Evolutionary conservation across 2,329 filamentous ascomycete species (phyloP).

Genomic region (Microdochium trichocladiopsis): DNA sequence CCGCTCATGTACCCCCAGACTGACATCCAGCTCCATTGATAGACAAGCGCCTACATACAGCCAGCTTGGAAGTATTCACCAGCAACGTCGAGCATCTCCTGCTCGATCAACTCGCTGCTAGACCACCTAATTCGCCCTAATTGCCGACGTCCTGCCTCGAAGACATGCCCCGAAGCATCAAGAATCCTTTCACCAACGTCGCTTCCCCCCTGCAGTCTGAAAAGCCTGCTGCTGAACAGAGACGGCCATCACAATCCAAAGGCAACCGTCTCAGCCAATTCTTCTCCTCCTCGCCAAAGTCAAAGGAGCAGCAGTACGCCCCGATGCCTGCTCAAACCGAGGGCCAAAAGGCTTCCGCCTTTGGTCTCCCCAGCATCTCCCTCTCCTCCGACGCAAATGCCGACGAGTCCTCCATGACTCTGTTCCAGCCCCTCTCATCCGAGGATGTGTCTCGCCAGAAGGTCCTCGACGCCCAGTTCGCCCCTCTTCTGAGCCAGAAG

Average conservation of each 20-base stretch:
- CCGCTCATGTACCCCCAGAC: not conserved
- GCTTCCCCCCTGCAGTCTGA: slow-evolving; percentile 40
- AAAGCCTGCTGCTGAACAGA: slow-evolving; percentile 36
- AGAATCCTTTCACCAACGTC: slow-evolving; percentile 47
- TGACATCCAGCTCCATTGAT: not conserved
- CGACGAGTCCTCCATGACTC: slow-evolving; percentile 67
- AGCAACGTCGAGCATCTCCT: not conserved
- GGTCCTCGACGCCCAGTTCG: slow-evolving; percentile 84
- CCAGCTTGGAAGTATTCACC: not conserved
- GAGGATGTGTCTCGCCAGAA: slow-evolving; percentile 72
- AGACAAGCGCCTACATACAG: not conserved
- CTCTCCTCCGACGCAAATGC: slow-evolving; percentile 70
- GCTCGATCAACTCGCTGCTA: slow-evolving; percentile 3
- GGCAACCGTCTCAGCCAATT: slow-evolving; percentile 73
- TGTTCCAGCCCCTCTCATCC: slow-evolving; percentile 84
- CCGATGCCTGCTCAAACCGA: slow-evolving; percentile 57
- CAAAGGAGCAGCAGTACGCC: slow-evolving; percentile 63
- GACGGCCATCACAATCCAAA: slow-evolving; percentile 57
- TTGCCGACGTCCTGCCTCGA: slow-evolving; percentile 7
- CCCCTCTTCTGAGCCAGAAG: slow-evolving; percentile 68
- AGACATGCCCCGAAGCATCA: slow-evolving; percentile 53
- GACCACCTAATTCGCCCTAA: slow-evolving; percentile 9
- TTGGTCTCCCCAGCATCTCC: slow-evolving; percentile 66
- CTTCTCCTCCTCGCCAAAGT: slow-evolving; percentile 76
- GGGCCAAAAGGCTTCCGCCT: slow-evolving; percentile 45